Evolutionary conservation across 495 filamentous ascomycete genomes (phyloP), one percentile per base, ranked within the genome.

Genomic region (Neurospora hispaniola): DNA sequence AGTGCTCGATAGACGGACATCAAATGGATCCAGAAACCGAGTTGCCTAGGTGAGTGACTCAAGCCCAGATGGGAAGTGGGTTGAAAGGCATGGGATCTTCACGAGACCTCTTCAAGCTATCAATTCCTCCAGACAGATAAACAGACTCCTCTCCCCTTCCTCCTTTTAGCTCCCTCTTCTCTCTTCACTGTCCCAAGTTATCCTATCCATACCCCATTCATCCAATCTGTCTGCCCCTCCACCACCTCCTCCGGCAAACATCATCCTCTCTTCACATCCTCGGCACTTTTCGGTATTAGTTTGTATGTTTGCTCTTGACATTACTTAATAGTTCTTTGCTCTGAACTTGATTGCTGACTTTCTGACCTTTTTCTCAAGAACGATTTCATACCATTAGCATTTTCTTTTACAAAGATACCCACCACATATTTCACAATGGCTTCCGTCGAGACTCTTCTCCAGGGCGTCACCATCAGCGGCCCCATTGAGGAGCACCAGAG

Each of bases 391-490:
- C 11, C 23, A 18, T 42, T 8, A 46, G 40, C 9, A 72, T 42
- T 48, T 38, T 42, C 20, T n/a, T 35, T 27, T 42, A 70, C 20
- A 31, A 44, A 27, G 27, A 66, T 31, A 68, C 42, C 69, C 43
- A 38, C 5, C 70, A 62, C 11, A 76, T 35, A 71, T 20, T 72
- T 43, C 77, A 89, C 71, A 73, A 96, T 96, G 93, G 86, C 89
- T 71, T 85, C 85, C 76, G 86, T 88, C 79, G 92, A 96, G 73
- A 79, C 84, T 43, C 90, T 96, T 80, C 89, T 97, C 75, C 91
- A 93, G 84, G 94, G 94, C 83, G 96, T 97, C 74, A 87, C 90
- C 80, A 87, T 99, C 85, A 89, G 94, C 68, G 95, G 93, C 76
- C 75, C 87, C 44, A 84, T 98, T 78, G 88, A 87, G 77, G 91